These are phyloP conservation scores for Coprinopsis cinerea DNA, from an alignment of 768 basidiomycete species.

Conservation along the genomic window DNA sequence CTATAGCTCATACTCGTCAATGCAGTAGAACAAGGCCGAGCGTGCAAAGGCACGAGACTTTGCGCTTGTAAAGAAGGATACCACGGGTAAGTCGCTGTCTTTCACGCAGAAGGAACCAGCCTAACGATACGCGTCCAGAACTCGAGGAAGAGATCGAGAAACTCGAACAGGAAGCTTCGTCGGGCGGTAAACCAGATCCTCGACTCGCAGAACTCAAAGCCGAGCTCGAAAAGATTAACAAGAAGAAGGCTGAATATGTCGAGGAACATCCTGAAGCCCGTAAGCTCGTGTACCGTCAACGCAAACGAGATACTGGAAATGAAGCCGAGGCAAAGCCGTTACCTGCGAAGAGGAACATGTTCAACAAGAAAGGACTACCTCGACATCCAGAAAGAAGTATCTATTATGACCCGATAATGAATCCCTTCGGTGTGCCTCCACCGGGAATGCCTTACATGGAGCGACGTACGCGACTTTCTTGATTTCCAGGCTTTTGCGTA, in stretches of 20 bases:
- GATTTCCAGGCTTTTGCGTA: not conserved
- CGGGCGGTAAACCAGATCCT: conserved; percentile 43
- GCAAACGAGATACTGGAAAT: conserved; percentile 20
- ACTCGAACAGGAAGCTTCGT: conserved; percentile 42
- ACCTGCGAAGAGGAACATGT: conserved; percentile 58
- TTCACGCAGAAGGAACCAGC: not conserved
- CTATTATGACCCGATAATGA: conserved; percentile 91
- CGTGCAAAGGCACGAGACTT: conserved; percentile 80
- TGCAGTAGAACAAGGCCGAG: conserved; percentile 86
- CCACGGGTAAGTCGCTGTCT: conserved; percentile 47
- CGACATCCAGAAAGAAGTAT: conserved; percentile 88
- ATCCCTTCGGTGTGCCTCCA: conserved; percentile 89
- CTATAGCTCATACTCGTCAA: conserved; percentile 2
- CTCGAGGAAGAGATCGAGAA: conserved; percentile 76
- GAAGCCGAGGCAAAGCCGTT: conserved; percentile 34
- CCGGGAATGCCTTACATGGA: conserved; percentile 97
- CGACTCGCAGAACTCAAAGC: conserved; percentile 65
- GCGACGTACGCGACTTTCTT: conserved; percentile 51
- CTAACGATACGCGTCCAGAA: conserved; percentile 36
- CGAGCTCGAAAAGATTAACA: conserved; percentile 75
- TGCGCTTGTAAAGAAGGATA: conserved; percentile 92
- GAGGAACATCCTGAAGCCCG: conserved; percentile 91
- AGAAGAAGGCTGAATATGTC: conserved; percentile 89
- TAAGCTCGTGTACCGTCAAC: conserved; percentile 68
- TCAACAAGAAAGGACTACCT: conserved; percentile 80